Evolutionary conservation across 345 rosid genomes (phyloP), one percentile per base, ranked within the genome.

Genomic region (Mercurialis annua): DNA sequence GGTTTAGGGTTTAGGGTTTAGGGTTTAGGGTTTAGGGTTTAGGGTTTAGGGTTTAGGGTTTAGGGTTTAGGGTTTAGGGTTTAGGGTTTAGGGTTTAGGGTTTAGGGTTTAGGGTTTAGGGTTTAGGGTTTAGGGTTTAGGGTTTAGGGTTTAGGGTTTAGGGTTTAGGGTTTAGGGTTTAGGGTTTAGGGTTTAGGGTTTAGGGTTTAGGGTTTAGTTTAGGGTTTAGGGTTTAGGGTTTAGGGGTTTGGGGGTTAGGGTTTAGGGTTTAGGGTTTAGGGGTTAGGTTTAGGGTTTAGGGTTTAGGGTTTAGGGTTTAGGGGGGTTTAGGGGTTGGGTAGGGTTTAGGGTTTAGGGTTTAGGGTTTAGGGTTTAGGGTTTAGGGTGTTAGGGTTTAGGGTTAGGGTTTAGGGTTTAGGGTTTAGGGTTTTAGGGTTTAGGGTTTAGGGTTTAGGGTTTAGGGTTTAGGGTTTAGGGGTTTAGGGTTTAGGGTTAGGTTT

Each of bases 401-500:
- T 73, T 77, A 65, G 54, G 78, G 78, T 77, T 77, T 73, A 65
- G 52, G 72, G 75, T 71, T 76, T 72, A 72, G 46, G 73, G 71
- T 65, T 71, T 72, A 54, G 42, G 77, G 77, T 34, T 61, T 59
- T 51, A 17, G 62, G 71, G 69, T 33, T 58, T 56, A 30, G 63
- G 77, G 66, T 60, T 67, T 59, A 62, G 77, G 77, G 55, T 72
- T 72, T 16, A 27, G 76, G 76, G 21, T 66, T 59, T 8, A 16
- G 71, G 72, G 24, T 68, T 67, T 20, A 12, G 63, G 63, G 54
- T 72, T 31, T 16, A 54, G 76, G 58, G 44, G n/a, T n/a, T 59
- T 47, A 29, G 59, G 76, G 64, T 66, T 65, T 51, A 24, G 56
- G 56, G 27, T 51, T 51, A 30, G 64, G 69, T 49, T 64, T 64